A percentile compares a stretch with the other conserved stretches of the same genome.
phyloP scores from a whole-genome alignment of 139 green algal genomes.

The Diplosphaera chodatii region DNA sequence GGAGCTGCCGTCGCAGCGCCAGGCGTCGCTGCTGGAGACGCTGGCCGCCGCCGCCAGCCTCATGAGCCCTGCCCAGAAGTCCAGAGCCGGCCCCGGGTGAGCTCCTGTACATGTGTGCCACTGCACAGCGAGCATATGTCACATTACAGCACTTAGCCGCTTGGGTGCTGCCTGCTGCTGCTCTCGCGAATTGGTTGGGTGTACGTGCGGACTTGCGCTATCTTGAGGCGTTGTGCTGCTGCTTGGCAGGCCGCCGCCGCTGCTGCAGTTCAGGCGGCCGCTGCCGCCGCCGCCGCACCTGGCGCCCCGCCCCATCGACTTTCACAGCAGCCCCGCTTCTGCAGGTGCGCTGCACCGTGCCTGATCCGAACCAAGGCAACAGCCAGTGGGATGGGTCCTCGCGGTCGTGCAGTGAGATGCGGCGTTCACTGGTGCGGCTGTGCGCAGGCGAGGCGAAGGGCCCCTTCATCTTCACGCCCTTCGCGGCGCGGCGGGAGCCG shows the following conservation, averaged over 20 bases:
- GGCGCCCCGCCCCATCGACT: slow-evolving; percentile 5
- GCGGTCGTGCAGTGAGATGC: too few species aligned
- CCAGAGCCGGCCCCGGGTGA: slow-evolving; percentile 2
- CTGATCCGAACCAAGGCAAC: too few species aligned
- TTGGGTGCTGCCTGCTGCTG: too few species aligned
- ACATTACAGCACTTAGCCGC: too few species aligned
- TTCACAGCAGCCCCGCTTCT: neutral
- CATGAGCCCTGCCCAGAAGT: slow-evolving; percentile 27
- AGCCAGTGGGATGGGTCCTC: too few species aligned
- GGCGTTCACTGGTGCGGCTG: too few species aligned
- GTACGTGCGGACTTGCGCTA: too few species aligned
- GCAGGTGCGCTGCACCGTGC: neutral
- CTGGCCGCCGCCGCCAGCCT: slow-evolving; percentile 36
- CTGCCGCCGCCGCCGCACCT: slow-evolving; percentile 16
- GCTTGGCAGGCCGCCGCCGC: slow-evolving; percentile 18
- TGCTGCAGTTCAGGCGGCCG: slow-evolving; percentile 27
- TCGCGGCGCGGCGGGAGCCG: slow-evolving; percentile 24
- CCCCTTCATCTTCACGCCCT: slow-evolving; percentile 71
- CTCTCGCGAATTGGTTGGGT: too few species aligned
- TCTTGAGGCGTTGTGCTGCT: too few species aligned
- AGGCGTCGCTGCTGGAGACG: slow-evolving; percentile 48
- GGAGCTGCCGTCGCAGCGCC: slow-evolving; percentile 40
- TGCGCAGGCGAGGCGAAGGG: slow-evolving; percentile 3
- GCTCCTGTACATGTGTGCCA: too few species aligned
- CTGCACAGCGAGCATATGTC: too few species aligned